Conservation (phyloP, 2,329 filamentous ascomycete species). For the Lasiodiplodia gonubiensis region DNA sequence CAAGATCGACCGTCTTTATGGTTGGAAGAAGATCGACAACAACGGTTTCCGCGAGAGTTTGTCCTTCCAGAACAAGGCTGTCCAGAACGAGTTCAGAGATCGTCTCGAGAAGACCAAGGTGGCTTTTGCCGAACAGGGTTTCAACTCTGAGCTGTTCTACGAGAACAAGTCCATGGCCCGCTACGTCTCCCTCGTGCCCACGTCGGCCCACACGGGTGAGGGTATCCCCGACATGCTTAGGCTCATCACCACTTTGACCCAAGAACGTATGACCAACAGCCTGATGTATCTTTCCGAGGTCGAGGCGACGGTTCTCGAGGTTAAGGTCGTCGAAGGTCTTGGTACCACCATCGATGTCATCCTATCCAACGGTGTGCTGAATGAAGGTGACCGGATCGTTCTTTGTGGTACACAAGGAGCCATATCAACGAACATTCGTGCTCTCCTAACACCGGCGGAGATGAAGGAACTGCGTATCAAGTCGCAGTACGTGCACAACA, state of each 20-base stretch:
- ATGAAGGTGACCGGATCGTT: constrained; percentile 92
- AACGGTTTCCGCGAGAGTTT: constrained; percentile 97
- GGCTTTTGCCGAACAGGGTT: constrained; percentile 93
- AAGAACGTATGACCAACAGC: constrained; percentile 95
- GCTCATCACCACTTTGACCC: constrained; percentile 87
- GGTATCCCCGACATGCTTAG: constrained; percentile 99
- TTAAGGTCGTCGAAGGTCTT: constrained; percentile 98
- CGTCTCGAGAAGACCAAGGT: constrained; percentile 90
- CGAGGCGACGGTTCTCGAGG: constrained; percentile 95
- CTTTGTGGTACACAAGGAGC: constrained; percentile 96
- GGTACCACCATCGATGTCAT: constrained; percentile 99
- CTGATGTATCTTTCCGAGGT: constrained; percentile 99
- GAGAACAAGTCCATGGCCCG: constrained; percentile 98
- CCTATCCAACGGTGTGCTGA: constrained; percentile 90
- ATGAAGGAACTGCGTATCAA: constrained; percentile 95
- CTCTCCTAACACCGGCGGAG: constrained; percentile 88
- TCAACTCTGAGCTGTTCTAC: constrained; percentile 96
- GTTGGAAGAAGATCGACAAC: constrained; percentile 98
- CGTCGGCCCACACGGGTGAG: constrained; percentile 97
- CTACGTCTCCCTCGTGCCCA: constrained; percentile 94
- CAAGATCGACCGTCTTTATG: constrained; percentile 99
- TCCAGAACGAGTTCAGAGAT: constrained; percentile 92
- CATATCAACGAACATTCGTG: constrained; percentile 93
- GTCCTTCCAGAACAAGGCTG: constrained; percentile 85
- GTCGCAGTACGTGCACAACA: constrained; percentile 97